A percentile compares a stretch with the other conserved stretches of the same genome.
phyloP scores from a whole-genome alignment of 2,329 filamentous ascomycete species.

The Calonectria henricotiae region DNA sequence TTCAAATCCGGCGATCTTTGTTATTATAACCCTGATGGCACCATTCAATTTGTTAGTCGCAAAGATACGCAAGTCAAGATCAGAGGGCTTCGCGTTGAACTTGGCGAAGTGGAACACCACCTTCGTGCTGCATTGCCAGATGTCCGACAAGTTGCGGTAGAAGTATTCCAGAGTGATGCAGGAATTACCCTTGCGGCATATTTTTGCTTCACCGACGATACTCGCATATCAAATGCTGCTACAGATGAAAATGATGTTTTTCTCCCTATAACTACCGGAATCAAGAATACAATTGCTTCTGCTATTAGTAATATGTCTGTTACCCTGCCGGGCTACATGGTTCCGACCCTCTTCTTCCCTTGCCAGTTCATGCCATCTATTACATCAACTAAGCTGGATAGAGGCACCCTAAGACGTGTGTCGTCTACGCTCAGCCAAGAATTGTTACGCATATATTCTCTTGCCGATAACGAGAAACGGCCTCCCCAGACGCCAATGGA shows the following conservation, averaged over 20 bases:
- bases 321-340: conserved; percentile 6
- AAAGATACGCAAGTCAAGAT: conserved; percentile 72
- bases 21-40: conserved; percentile 6
- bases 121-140: conserved; percentile 8
- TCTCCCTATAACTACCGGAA: background rate
- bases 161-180: conserved; percentile 16
- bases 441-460: background rate
- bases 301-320: background rate
- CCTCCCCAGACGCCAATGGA: background rate
- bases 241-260: background rate
- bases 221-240: conserved; percentile 12
- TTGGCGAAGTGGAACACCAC: conserved; percentile 14
- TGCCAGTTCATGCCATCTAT: conserved; percentile 13
- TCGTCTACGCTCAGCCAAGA: background rate
- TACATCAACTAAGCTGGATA: too few relatives aligned
- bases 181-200: conserved; percentile 24
- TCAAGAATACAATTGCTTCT: background rate
- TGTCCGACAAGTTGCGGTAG: conserved; percentile 2
- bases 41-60: conserved; percentile 11
- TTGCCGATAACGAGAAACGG: background rate
- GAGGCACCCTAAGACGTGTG: background rate
- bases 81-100: conserved; percentile 63
- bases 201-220: conserved; percentile 11
- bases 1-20: conserved; percentile 23
- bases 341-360: conserved; percentile 8